Evolutionary conservation across 495 filamentous ascomycete genomes (phyloP).

Genomic region (Aspergillus egyptiacus): DNA sequence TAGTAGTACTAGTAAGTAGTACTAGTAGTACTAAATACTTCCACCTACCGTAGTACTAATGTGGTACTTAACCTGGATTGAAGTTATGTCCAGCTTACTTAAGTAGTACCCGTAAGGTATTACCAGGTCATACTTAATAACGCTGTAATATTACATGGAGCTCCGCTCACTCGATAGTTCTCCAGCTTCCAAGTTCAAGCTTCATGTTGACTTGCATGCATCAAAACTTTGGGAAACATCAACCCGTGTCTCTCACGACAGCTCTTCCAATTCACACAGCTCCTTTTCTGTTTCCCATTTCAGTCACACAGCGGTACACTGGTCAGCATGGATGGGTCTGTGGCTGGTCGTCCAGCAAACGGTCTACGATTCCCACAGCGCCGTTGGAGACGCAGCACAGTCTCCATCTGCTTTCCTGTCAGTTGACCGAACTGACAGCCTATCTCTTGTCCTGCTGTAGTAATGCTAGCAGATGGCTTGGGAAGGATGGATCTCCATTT

Average conservation of each 20-base stretch:
- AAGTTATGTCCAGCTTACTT: too few species aligned
- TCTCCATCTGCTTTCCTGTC: conserved; percentile 12
- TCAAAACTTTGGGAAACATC: conserved; percentile 6
- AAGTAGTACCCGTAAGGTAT: neutral
- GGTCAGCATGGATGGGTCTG: conserved; percentile 13
- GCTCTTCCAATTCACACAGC: conserved; percentile 2
- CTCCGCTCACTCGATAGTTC: neutral
- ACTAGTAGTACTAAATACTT: too few species aligned
- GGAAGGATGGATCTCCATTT: conserved; percentile 17
- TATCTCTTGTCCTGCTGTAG: conserved; percentile 2
- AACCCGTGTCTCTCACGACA: conserved; percentile 14
- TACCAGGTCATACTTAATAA: conserved; percentile 5
- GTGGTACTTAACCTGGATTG: neutral
- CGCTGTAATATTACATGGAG: conserved; percentile 1
- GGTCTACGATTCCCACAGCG: conserved; percentile 8
- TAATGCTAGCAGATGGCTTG: conserved; percentile 2
- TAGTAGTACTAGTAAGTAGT: too few species aligned
- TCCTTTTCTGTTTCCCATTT: conserved; percentile 7
- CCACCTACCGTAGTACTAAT: neutral
- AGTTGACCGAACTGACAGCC: conserved; percentile 7
- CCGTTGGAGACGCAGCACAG: conserved; percentile 10
- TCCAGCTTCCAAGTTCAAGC: neutral
- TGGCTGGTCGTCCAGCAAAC: conserved; percentile 17
- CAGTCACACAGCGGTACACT: conserved; percentile 12
- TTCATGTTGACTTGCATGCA: conserved; percentile 15